A percentile compares a stretch with the other conserved stretches of the same genome.
Conservation (phyloP, 495 filamentous ascomycete species). For the Rusavskia elegans region DNA sequence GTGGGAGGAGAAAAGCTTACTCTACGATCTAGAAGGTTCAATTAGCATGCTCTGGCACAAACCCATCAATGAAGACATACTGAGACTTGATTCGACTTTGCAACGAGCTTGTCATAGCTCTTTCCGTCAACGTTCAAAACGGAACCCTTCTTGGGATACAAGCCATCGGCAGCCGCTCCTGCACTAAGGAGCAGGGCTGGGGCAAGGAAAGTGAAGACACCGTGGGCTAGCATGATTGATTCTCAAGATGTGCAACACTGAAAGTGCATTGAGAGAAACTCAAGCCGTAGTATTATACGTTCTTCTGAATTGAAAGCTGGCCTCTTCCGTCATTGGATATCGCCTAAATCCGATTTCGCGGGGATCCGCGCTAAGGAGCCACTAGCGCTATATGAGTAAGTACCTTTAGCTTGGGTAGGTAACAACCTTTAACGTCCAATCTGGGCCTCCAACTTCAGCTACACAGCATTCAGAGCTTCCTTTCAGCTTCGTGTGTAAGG, state of each 20-base stretch:
- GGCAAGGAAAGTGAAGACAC: constrained; percentile 2
- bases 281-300: too few species aligned
- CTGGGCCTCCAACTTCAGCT: too few species aligned
- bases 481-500: too few species aligned
- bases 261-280: too few species aligned
- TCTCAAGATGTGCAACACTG: too few species aligned
- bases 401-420: too few species aligned
- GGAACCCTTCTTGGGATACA: constrained; percentile 78
- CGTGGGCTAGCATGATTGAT: constrained; percentile 3
- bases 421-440: too few species aligned
- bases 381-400: too few species aligned
- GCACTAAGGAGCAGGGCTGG: constrained; percentile 1
- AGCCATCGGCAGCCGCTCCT: constrained; percentile 31
- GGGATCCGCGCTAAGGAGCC: too few species aligned
- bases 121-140: constrained; percentile 77
- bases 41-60: constrained; percentile 8
- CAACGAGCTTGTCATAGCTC: constrained; percentile 70
- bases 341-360: constrained; percentile 1
- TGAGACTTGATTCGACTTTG: constrained; percentile 78
- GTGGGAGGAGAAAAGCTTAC: constrained; percentile 27
- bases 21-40: constrained; percentile 42
- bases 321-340: constrained; percentile 3
- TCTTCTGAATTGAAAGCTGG: constrained; percentile 12
- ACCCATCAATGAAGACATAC: constrained; percentile 33
- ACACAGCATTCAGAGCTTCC: too few species aligned